Evolutionary conservation across 805 yeast species (phyloP), one percentile per base, ranked within the genome.

Genomic region (Starmera caribaea): DNA sequence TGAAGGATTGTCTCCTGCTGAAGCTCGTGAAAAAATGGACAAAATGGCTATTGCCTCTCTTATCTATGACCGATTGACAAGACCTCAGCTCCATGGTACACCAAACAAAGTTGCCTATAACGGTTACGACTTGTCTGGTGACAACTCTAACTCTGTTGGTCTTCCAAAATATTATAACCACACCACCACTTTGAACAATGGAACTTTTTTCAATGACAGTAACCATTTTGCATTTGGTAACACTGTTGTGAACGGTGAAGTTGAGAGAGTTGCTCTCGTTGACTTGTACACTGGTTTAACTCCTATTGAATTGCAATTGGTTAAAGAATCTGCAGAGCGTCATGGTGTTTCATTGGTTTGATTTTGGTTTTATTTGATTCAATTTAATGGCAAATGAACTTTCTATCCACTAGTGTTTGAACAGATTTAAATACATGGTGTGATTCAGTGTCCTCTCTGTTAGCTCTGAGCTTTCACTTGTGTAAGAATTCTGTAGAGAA

Each of bases 91-190:
- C 14, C 53, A 66, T 6, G 68, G 74, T 3, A 75, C 81, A 4
- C 85, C 85, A 0, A 79, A 81, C 50, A 55, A 67, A 38, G 63
- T 81, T 29, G 74, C 54, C 3, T 62, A 49, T 38, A 59, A 55
- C 36, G 65, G 62, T 5, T 45, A 54, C 1, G 44, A 45, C 4
- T 44, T 48, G 34, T 40, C 46, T 6, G 60, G 55, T 28, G 57
- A 51, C 32, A 39, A 48, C 32, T 50, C 43, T 32, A 50, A 50
- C 15, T 49, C 47, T 24, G 46, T 48, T 17, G 36, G 37, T 10
- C 9, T 21, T 3, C 26, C 26, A 21, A 21, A 9, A 7, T 21
- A 21, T 9, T 21, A 7, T 3, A 21, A 21, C 26, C 26, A 21
- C 26, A 21, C 24, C 7, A 21, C 26, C 26, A 5, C 26, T 21